Base-by-base conservation (phyloP, 2,329 filamentous ascomycete species). In the Colletotrichum sp. region DNA sequence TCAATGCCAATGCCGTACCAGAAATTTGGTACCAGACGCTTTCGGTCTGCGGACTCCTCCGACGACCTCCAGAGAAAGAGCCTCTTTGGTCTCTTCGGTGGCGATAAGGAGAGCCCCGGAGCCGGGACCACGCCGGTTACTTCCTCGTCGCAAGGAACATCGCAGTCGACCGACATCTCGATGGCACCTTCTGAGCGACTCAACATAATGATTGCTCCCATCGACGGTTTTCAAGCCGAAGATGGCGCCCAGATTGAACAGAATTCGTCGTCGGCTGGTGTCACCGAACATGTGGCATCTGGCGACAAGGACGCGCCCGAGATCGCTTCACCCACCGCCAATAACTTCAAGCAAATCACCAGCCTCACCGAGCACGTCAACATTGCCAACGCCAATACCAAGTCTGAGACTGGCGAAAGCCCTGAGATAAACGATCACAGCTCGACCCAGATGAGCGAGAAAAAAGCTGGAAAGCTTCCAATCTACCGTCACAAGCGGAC, bases 401-500 rank as follows among this genome's bases (percentile, higher is more conserved):
- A n/a, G 33, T 24, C 57, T 33, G 57, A 34, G 16, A 59, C 21
- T 33, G 12, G n/a, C 21, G 21, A n/a, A 16, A 15, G 15, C 31
- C n/a, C 21, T 1, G 29, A n/a, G 21, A 31, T 34, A 15, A 18
- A 31, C 15, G 33, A 24, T 21, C 6, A 16, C n/a, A n/a, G 51
- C 15, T 16, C 65, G 31, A 16, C 12, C 8, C 43, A 18, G 9
- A 16, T 21, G 24, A 54, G 31, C 16, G 24, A 68, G 13, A 66
- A 62, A 15, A 51, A 55, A 5, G 47, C 16, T 6, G 38, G 21
- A 18, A 65, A 51, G 24, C 16, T 51, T 13, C 31, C 68, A 8
- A 54, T 72, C 24, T 63, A 63, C 36, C 69, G 72, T n/a, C 72
- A 74, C 47, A 74, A 72, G 47, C 62, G 63, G 57, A 33, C 54